Percentiles rank a stretch among this genome's conserved stretches.
Evolutionary conservation across 2,329 filamentous ascomycete species (phyloP).

Genomic region (Knufia petricola): DNA sequence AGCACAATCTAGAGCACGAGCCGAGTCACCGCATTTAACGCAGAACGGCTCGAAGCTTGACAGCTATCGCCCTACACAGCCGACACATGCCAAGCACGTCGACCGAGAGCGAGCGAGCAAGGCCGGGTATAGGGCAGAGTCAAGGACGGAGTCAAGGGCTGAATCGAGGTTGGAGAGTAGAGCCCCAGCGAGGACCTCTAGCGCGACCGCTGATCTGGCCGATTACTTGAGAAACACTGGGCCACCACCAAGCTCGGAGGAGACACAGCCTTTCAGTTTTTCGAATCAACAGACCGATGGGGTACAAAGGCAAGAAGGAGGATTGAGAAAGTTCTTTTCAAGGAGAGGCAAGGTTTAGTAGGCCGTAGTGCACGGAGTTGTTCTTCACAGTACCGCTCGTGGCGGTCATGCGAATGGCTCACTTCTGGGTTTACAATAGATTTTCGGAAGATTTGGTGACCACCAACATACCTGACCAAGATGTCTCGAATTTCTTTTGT

Average conservation of each 20-base stretch:
- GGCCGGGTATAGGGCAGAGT: neutral
- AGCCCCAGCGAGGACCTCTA: neutral
- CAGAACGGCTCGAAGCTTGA: conserved; percentile 26
- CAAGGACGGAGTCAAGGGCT: conserved; percentile 23
- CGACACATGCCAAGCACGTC: conserved; percentile 32
- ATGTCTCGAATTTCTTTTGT: too few species aligned
- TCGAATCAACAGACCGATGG: neutral
- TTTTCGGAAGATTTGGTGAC: too few species aligned
- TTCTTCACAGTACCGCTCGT: too few species aligned
- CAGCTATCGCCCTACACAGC: conserved; percentile 24
- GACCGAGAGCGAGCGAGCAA: conserved; percentile 28
- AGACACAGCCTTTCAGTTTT: conserved; percentile 12
- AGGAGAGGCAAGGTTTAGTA: conserved; percentile 24
- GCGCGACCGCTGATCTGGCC: conserved; percentile 55
- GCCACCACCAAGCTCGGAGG: conserved; percentile 39
- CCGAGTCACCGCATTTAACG: conserved; percentile 20
- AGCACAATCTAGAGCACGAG: conserved; percentile 14
- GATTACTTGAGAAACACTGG: conserved; percentile 62
- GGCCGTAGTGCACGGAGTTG: too few species aligned
- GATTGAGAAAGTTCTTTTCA: conserved; percentile 30
- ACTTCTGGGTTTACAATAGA: too few species aligned
- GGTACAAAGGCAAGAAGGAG: conserved; percentile 24
- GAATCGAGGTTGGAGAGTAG: conserved; percentile 17
- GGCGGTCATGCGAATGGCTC: too few species aligned
- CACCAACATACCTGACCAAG: too few species aligned